A percentile compares a stretch with the other conserved stretches of the same genome.
Conservation (phyloP, 495 filamentous ascomycete genomes). For the Penicillium taxi region DNA sequence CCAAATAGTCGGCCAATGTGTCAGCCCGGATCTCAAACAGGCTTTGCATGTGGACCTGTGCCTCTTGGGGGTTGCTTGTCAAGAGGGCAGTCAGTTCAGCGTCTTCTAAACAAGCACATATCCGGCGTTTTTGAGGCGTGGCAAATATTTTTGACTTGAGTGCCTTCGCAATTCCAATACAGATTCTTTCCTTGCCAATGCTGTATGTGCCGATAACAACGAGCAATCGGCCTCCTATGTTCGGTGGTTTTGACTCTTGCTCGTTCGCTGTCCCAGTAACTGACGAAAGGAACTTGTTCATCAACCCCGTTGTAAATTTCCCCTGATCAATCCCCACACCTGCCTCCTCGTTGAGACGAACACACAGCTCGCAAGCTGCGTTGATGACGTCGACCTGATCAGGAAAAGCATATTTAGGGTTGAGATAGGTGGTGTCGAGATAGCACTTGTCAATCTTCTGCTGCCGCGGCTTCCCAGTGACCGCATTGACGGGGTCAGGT, state of each 20-base stretch:
- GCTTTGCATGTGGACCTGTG: slow-evolving; percentile 96
- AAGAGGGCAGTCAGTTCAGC: slow-evolving; percentile 66
- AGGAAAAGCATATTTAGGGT: slow-evolving; percentile 92
- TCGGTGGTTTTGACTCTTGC: slow-evolving; percentile 5
- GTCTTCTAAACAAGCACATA: slow-evolving; percentile 82
- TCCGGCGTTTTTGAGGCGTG: slow-evolving; percentile 65
- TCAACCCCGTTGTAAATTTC: slow-evolving; percentile 41
- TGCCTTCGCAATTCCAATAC: slow-evolving; percentile 80
- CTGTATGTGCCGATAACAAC: slow-evolving; percentile 95
- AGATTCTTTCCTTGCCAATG: slow-evolving; percentile 97
- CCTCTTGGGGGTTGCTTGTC: slow-evolving; percentile 70
- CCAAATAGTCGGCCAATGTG: slow-evolving; percentile 81
- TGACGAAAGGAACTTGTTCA: slow-evolving; percentile 53
- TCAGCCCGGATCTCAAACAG: slow-evolving; percentile 85
- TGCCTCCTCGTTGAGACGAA: slow-evolving; percentile 51
- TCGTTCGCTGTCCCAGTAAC: slow-evolving; percentile 9
- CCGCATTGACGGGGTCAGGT: slow-evolving; percentile 60
- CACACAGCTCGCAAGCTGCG: slow-evolving; percentile 86
- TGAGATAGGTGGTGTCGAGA: slow-evolving; percentile 93
- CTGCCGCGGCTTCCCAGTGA: slow-evolving; percentile 61
- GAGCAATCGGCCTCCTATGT: slow-evolving; percentile 62
- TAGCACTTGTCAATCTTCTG: slow-evolving; percentile 93
- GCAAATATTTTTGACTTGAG: slow-evolving; percentile 89
- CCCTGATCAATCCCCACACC: slow-evolving; percentile 42
- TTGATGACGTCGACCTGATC: slow-evolving; percentile 76